These are phyloP conservation scores for Saccharomyces cerevisiae DNA, from an alignment of 805 yeast species.

Conservation along the genomic window DNA sequence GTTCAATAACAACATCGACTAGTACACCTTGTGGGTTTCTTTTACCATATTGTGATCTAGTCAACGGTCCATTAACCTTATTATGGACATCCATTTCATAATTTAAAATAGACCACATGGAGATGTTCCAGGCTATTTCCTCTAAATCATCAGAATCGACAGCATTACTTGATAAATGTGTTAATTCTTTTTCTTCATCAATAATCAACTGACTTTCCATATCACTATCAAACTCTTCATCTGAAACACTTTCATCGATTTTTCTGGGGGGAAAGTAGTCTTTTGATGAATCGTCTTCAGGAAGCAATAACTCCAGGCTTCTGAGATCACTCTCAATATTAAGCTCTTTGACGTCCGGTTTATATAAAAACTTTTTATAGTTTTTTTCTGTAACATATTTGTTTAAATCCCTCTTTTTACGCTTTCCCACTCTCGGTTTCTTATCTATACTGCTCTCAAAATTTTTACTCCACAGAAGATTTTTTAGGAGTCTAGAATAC, in stretches of 20 bases:
- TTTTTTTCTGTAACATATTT: slow-evolving; percentile 23
- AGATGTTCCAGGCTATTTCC: slow-evolving; percentile 22
- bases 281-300: slow-evolving; percentile 26
- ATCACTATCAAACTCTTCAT: not conserved
- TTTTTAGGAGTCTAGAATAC: not conserved
- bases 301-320: slow-evolving; percentile 5
- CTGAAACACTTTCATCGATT: slow-evolving; percentile 10
- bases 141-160: not conserved
- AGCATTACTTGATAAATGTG: not conserved
- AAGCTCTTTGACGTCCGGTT: slow-evolving; percentile 6
- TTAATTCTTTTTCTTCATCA: not conserved
- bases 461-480: not conserved
- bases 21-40: slow-evolving; percentile 26
- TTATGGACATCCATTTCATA: slow-evolving; percentile 17
- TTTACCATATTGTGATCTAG: slow-evolving; percentile 30
- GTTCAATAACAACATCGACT: slow-evolving; percentile 21
- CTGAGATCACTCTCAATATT: slow-evolving; percentile 14
- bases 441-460: not conserved
- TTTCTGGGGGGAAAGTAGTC: slow-evolving; percentile 17
- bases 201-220: not conserved
- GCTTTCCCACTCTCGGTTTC: not conserved
- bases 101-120: slow-evolving; percentile 23
- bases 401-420: slow-evolving; percentile 6
- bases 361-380: slow-evolving; percentile 15
- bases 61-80: slow-evolving; percentile 15